Conservation (phyloP, 2,329 filamentous ascomycete species). For the Nigrospora sphaerica region DNA sequence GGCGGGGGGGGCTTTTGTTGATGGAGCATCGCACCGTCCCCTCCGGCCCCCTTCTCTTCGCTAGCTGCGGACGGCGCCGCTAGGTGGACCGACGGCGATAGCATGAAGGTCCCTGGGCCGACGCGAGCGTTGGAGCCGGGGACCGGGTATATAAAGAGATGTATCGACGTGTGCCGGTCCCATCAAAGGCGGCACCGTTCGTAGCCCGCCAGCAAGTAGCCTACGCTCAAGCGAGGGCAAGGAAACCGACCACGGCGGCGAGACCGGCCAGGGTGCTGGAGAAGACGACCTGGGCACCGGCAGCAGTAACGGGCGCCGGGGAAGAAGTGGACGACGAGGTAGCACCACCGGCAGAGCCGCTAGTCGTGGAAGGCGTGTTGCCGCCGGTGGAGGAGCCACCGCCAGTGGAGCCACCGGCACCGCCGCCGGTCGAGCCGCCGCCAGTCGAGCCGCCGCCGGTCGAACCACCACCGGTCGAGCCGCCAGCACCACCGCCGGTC, state of each 20-base stretch:
- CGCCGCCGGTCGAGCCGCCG: slow-evolving; percentile 15
- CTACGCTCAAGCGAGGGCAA: slow-evolving; percentile 26
- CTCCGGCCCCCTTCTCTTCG: too few species aligned
- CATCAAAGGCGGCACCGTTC: too few species aligned
- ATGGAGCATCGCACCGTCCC: too few species aligned
- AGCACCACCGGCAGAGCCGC: slow-evolving; percentile 9
- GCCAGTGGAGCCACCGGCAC: slow-evolving; percentile 7
- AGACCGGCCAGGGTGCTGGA: slow-evolving; percentile 10
- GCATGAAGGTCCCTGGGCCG: too few species aligned
- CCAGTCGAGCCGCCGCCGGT: slow-evolving; percentile 11
- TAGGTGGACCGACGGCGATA: too few species aligned
- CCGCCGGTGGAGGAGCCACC: slow-evolving; percentile 1
- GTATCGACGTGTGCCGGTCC: too few species aligned
- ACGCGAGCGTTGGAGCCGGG: too few species aligned
- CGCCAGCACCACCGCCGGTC: not conserved
- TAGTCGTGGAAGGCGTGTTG: not conserved
- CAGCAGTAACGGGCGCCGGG: not conserved
- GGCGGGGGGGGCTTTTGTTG: too few species aligned
- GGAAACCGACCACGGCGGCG: slow-evolving; percentile 32
- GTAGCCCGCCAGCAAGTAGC: too few species aligned
- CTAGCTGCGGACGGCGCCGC: too few species aligned
- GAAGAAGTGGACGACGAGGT: slow-evolving; percentile 14
- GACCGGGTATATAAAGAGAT: too few species aligned
- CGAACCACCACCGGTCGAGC: slow-evolving; percentile 3
- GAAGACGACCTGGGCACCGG: not conserved